Evolutionary conservation across 805 yeast genomes (phyloP), one percentile per base, ranked within the genome.

Genomic region (Brettanomyces anomalus): DNA sequence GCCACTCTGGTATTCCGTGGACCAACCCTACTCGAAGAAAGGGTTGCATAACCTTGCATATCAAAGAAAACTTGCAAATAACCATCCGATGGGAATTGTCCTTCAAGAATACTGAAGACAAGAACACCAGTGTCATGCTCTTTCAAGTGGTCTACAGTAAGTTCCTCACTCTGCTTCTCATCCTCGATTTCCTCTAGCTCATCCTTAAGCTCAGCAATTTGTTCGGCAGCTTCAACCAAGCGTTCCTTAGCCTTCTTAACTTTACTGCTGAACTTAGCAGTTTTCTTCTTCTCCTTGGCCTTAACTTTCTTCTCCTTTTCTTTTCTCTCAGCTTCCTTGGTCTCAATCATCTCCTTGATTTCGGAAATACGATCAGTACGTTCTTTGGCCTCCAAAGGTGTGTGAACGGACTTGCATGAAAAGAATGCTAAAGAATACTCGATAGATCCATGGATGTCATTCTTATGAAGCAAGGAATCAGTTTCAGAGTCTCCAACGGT

Each of bases 401-500:
- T 76, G 66, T 79, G 70, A n/a, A 89, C 82, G 6, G 89, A 86
- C 42, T 83, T 61, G 11, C 81, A 65, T 28, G 98, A 98, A 65
- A 78, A 89, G 69, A 90, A 93, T 2, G 94, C 76, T 43, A 85
- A 66, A 4, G 77, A 70, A 61, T 86, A 93, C 4, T 77, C 72
- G 30, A 93, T 68, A 19, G 72, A 63, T 59, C 98, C 98, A 67
- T 82, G 84, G 28, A 93, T 77, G n/a, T 90, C 87, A 54, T 79
- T 83, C 60, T 77, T 82, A 42, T 59, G 64, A 37, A 84, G 76
- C 50, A 93, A 68, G 50, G 76, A 75, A 41, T 81, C 81, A 4
- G 69, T 70, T 53, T 81, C 74, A 46, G 72, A 65, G 42, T 76
- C 75, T 8, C 72, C 67, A 48, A 79, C 80, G 44, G 74, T 65